These are phyloP conservation scores for Alternaria postmessia DNA, from an alignment of 2,329 filamentous ascomycete genomes.

Conservation along the genomic window DNA sequence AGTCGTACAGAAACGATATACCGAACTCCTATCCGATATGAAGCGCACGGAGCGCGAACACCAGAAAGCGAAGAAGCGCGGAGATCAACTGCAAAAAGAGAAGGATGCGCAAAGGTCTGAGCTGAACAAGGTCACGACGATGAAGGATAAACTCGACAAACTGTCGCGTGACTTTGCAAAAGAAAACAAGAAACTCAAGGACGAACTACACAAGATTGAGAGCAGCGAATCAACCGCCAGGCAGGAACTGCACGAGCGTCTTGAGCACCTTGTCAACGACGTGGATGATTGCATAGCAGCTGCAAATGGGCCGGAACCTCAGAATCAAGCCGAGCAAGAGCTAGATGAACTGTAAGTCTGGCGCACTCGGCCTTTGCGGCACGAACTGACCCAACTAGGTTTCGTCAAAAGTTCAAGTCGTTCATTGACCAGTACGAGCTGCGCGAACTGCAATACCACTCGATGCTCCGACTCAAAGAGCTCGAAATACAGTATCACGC, in stretches of 20 bases:
- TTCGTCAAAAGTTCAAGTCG: conserved; percentile 85
- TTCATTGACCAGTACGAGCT: conserved; percentile 97
- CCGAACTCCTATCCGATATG: conserved; percentile 91
- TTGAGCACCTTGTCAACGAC: conserved; percentile 80
- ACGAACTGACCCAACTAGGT: conserved; percentile 48
- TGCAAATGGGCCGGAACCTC: conserved; percentile 76
- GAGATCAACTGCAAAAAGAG: conserved; percentile 94
- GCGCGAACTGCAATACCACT: conserved; percentile 92
- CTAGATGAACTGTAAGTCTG: conserved; percentile 81
- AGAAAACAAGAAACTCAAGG: conserved; percentile 98
- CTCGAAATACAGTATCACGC: conserved; percentile 93
- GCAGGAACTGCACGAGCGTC: conserved; percentile 82
- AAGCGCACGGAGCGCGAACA: conserved; percentile 94
- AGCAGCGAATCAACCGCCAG: conserved; percentile 85
- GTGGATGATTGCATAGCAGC: conserved; percentile 89
- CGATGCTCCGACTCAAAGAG: conserved; percentile 90
- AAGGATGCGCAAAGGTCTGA: conserved; percentile 90
- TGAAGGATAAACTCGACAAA: conserved; percentile 98
- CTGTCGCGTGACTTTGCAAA: conserved; percentile 92
- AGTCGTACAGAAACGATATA: conserved; percentile 86
- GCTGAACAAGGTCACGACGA: conserved; percentile 84
- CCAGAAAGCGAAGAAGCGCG: conserved; percentile 93
- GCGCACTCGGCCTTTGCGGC: not conserved
- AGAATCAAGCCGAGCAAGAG: conserved; percentile 85
- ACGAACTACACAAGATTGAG: conserved; percentile 85